Base-by-base conservation (phyloP, 2,329 filamentous ascomycete species). In the Stemphylium lycopersici region DNA sequence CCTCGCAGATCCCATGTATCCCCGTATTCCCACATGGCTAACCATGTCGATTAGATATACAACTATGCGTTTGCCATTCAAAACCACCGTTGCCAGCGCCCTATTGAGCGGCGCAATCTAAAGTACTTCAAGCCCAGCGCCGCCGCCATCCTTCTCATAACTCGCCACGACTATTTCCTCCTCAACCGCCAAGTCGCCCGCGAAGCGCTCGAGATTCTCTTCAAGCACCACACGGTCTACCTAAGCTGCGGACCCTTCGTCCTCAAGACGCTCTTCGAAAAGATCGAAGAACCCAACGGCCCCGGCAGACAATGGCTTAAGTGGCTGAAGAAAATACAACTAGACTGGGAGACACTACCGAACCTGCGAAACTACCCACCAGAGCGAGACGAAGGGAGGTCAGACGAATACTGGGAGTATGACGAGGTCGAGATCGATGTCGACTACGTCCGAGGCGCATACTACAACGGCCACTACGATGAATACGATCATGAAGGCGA, bases 291-390 rank as follows among this genome's bases (percentile, higher is more conserved):
- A 22, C 56, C 60, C 5, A 57, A 65, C 6, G 65, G 59, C 2
- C 50, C 56, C 2, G 67, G 68, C 38, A 63, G 60, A 31, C 61
- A 68, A 34, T 73, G 69, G 69, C 62, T 75, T 32, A 55, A 55
- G 31, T 70, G 66, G 64, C 54, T 74, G 13, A 70, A 68, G 47
- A 59, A 56, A 11, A 66, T 75, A 8, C 67, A 73, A 38, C 47
- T 74, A 1, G 68, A 74, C 44, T 75, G 72, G 72, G 60, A 68
- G 32, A 75, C 71, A 0, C 70, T 75, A 34, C 72, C 72, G 1
- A 70, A 71, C 33, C 58, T 75, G 36, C 52, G 59, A 13, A 52
- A 59, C 32, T 74, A 74, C 45, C 71, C 71, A 2, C 72, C 71
- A 7, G 62, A 70, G 13, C 46, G 63, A 15, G 61, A 59, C 39